Base-by-base conservation (phyloP, 352 stramenopile species). In the Blastocystis sp. region DNA sequence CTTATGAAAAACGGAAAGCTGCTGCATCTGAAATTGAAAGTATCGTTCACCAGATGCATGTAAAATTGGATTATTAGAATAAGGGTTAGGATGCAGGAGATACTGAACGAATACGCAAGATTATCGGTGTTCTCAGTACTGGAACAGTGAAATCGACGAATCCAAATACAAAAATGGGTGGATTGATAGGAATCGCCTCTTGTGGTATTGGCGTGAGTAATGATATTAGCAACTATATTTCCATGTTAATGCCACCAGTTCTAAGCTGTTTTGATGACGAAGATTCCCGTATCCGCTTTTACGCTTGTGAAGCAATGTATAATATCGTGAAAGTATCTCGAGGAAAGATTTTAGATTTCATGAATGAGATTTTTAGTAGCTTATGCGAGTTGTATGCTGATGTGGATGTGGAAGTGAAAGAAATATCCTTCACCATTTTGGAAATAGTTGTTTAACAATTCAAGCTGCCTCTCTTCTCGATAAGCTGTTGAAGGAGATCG, bases 361-460 rank as follows among this genome's bases (percentile, higher is more conserved):
- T 99, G 90, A 99, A 99, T 92, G 95, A 98, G 91, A 98, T 99
- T 89, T 99, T 99, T 90, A 97, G 99, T 90, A 97, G 97, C 17
- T 89, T 98, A 59, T 95, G 92, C 17, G 96, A 98, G 91, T 92
- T 99, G 2, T 99, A 98, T 91, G 96, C 96, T 0, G 97, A 99
- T 91, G 96, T 99, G 4, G 96, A 99, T 90, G 95, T 98, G 2
- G 97, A 99, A 92, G 97, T 99, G 7, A 99, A 99, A 92, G 99
- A 99, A 91, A 89, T 81, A 89, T 89, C 69, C 51, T 62, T 19
- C 24, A 33, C 24, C 35, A 15, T n/a, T 22, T 40, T 80, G 57
- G 4, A 42, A 24, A 5, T 54, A 27, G 54, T 30, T 22, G 19
- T 53, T 73, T 90, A 19, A 81, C 80, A 2, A 17, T 42, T 30